These are phyloP conservation scores for Tetrahymena borealis DNA, from an alignment of 73 alveolate species.

Conservation along the genomic window DNA sequence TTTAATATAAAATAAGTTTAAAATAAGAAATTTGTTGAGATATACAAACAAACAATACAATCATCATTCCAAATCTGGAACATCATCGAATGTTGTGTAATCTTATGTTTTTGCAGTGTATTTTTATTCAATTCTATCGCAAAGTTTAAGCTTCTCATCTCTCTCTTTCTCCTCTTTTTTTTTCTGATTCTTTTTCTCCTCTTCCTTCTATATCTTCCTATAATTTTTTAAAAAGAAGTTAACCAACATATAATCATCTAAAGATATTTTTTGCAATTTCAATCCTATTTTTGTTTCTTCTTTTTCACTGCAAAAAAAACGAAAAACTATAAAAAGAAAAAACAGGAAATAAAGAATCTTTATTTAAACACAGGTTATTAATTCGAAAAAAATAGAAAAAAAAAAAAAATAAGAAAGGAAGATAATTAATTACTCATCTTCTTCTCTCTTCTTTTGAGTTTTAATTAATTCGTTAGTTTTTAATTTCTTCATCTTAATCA, in stretches of 20 bases:
- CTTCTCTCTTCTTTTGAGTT: conserved; percentile 17
- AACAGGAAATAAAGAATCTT: neutral
- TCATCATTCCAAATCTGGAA: conserved; percentile 55
- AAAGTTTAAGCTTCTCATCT: conserved; percentile 16
- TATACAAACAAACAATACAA: too few relatives aligned
- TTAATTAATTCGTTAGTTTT: conserved; percentile 55
- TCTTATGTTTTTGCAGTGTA: conserved; percentile 14
- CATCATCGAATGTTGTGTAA: conserved; percentile 31
- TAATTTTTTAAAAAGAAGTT: neutral
- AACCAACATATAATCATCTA: too few relatives aligned
- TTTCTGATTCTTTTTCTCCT: neutral
- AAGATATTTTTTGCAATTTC: neutral
- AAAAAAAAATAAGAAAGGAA: neutral
- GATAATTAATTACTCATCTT: conserved; percentile 36
- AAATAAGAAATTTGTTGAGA: too few relatives aligned
- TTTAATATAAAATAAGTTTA: too few relatives aligned
- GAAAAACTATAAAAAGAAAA: neutral
- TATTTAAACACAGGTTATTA: neutral
- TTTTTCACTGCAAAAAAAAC: neutral
- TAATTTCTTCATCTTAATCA: conserved; percentile 65
- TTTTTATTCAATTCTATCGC: conserved; percentile 4
- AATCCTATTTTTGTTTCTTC: too few relatives aligned
- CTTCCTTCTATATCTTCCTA: conserved; percentile 4
- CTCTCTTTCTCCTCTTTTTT: neutral
- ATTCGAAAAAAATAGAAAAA: neutral